Base-by-base conservation (phyloP, 345 rosid species). In the Lumnitzera racemosa region DNA sequence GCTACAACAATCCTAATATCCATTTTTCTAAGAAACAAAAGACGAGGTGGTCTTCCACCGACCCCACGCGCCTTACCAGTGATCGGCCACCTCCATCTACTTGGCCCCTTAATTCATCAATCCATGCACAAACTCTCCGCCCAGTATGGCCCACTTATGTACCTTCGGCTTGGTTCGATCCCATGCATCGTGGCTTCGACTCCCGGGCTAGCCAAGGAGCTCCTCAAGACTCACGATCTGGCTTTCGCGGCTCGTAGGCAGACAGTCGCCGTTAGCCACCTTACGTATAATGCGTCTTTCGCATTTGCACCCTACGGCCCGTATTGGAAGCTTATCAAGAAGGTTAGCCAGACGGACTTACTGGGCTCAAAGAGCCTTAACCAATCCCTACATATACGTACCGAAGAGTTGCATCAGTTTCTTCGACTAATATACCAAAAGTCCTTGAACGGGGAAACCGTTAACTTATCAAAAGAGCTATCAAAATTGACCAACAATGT, bases 1-100 rank as follows among this genome's bases (percentile, higher is more conserved):
- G 5, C 31, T 5, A 27, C 5, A 3, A 27, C 5, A 27, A 2
- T 27, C 31, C 31, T 27, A 27, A 27, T 3, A 2, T 2, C 31
- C 31, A 27, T 27, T 5, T 27, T 27, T 27, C 31, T 27, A 27
- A 27, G 3, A 27, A 27, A 27, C 3, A 27, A 27, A 27, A 27
- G 5, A 27, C 3, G 5, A 27, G 5, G 4, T 27, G 5, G 4
- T 5, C 31, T 27, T 27, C 31, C 5, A 3, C 31, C 3, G 5
- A 5, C 31, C 57, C 81, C 82, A 0, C n/a, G 16, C 15, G 65
- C 75, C 15, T 46, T 81, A 5, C 86, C 83, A 3, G 27, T 81
- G 16, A 52, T 78, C 16, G 86, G 82, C 47, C 81, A 81, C 62
- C 71, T 81, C 64, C 82, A 80, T 65, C 85, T 70, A 41, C 70